These are phyloP conservation scores for Colletotrichum endophyticum DNA, from an alignment of 2,329 filamentous ascomycete genomes.

Conservation along the genomic window DNA sequence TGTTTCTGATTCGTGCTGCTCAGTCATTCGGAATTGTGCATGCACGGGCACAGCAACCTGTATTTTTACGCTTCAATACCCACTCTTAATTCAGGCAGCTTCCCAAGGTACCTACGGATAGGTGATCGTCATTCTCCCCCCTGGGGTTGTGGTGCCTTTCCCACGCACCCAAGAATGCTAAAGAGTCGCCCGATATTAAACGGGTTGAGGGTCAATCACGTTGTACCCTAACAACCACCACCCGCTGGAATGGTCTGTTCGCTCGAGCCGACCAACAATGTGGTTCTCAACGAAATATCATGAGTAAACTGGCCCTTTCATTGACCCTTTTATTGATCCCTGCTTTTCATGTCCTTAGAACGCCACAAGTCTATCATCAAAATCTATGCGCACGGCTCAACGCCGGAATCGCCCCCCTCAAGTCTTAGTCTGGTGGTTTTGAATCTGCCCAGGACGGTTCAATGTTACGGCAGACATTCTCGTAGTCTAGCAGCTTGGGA, in stretches of 20 bases:
- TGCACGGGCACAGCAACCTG: background rate
- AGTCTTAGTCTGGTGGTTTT: conserved; percentile 36
- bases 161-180: background rate
- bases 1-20: background rate
- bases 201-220: background rate
- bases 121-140: background rate
- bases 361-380: background rate
- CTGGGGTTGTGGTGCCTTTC: background rate
- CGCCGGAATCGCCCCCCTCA: background rate
- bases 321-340: background rate
- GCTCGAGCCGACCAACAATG: background rate
- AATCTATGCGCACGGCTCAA: background rate
- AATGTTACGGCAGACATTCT: conserved; percentile 72
- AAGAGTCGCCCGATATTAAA: background rate
- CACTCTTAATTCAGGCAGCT: background rate
- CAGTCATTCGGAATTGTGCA: background rate
- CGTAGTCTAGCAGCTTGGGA: conserved; percentile 69
- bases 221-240: background rate
- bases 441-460: conserved; percentile 68
- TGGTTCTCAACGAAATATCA: background rate
- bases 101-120: no score
- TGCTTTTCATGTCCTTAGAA: background rate
- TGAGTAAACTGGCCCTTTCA: background rate
- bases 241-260: background rate
- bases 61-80: background rate